Evolutionary conservation across 2,329 filamentous ascomycete species (phyloP).

Genomic region (Xylariomycetidae sp.): DNA sequence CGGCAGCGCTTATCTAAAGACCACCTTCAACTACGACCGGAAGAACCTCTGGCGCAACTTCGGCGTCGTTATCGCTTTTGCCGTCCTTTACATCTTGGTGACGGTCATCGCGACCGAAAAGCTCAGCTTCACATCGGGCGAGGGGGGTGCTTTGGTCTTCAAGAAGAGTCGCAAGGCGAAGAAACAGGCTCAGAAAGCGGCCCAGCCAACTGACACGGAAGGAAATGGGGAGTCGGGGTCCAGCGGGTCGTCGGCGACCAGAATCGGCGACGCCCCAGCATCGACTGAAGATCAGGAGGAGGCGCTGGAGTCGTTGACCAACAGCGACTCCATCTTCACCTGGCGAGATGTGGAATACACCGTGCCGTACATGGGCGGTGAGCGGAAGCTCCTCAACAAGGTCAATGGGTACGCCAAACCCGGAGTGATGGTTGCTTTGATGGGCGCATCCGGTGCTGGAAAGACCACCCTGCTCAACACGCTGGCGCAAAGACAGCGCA

Average conservation of each 20-base stretch:
- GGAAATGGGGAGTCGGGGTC: constrained; percentile 31
- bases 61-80: constrained; percentile 70
- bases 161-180: constrained; percentile 61
- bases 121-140: constrained; percentile 54
- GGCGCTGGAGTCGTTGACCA: constrained; percentile 40
- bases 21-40: constrained; percentile 47
- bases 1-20: constrained; percentile 49
- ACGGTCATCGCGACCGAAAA: constrained; percentile 66
- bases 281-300: constrained; percentile 23
- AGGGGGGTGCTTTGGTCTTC: constrained; percentile 65
- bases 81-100: constrained; percentile 65
- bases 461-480: constrained; percentile 82
- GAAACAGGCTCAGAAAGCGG: constrained; percentile 39
- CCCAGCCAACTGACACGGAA: constrained; percentile 50
- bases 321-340: constrained; percentile 61
- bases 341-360: constrained; percentile 68
- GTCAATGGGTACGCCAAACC: constrained; percentile 76
- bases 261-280: constrained; percentile 9
- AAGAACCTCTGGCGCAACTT: constrained; percentile 69
- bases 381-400: constrained; percentile 57
- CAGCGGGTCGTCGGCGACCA: constrained; percentile 19
- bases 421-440: constrained; percentile 71
- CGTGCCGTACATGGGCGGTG: constrained; percentile 60
- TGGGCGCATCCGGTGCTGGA: constrained; percentile 76
- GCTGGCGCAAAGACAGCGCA: constrained; percentile 62